Percentiles rank a stretch among this genome's conserved stretches.
Evolutionary conservation across 371 early-diverging fungal genomes (phyloP).

Genomic region (Mycotypha africana): DNA sequence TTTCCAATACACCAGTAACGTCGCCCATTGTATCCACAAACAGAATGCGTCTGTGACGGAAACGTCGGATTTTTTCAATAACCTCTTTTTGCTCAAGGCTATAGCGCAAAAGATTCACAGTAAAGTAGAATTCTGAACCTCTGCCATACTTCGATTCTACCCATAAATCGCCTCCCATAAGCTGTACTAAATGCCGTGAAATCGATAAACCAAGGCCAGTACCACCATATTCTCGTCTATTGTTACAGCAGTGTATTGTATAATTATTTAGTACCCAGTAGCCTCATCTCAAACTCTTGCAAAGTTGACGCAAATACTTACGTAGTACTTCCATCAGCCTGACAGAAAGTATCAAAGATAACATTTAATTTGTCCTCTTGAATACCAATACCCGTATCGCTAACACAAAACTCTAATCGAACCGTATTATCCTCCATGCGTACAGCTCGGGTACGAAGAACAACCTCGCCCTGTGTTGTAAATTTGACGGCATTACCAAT

Average conservation of each 20-base stretch:
- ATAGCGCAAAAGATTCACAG: conserved; percentile 39
- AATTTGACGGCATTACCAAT: conserved; percentile 86
- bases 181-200: conserved; percentile 63
- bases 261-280: too few relatives aligned
- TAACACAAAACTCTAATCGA: conserved; percentile 62
- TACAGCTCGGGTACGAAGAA: conserved; percentile 38
- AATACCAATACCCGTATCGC: conserved; percentile 86
- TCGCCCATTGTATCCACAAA: conserved; percentile 46
- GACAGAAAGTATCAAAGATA: conserved; percentile 81
- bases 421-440: conserved; percentile 32
- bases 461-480: conserved; percentile 67
- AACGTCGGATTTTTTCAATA: conserved; percentile 38
- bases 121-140: conserved; percentile 75
- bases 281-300: too few relatives aligned
- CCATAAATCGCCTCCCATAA: conserved; percentile 80
- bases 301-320: too few relatives aligned
- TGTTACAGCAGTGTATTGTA: too few relatives aligned
- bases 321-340: conserved; percentile 79
- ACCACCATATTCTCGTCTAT: conserved; percentile 80
- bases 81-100: conserved; percentile 8
- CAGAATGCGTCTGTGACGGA: conserved; percentile 41
- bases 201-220: conserved; percentile 85
- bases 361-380: conserved; percentile 62
- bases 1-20: conserved; percentile 21
- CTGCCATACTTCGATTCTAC: conserved; percentile 64